A percentile compares a stretch with the other conserved stretches of the same genome.
Evolutionary conservation across 176 grass and related monocot genomes (phyloP).

Genomic region (Elymus sibiricus): DNA sequence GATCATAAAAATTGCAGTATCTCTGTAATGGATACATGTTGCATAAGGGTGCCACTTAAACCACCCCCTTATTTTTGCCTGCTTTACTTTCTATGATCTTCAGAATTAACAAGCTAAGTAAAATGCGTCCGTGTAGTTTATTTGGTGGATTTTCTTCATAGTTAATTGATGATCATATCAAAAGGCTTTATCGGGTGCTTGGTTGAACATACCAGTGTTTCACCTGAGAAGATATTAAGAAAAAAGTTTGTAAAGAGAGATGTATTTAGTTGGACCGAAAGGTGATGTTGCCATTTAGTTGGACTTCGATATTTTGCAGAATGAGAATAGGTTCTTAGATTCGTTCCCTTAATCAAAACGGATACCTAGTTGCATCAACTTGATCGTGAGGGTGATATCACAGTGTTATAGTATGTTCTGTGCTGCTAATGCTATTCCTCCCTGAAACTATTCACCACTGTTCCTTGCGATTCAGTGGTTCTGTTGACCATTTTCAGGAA

Average conservation of each 20-base stretch:
- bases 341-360: background rate
- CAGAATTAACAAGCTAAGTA: background rate
- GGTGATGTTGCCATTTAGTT: no score
- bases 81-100: background rate
- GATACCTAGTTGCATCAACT: background rate
- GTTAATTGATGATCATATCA: background rate
- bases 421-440: background rate
- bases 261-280: no score
- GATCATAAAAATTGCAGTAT: no score
- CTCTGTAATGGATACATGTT: background rate
- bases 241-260: slow-evolving; percentile 23
- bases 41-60: background rate
- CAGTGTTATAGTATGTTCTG: background rate
- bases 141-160: background rate
- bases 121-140: background rate
- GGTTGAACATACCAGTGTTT: slow-evolving; percentile 14
- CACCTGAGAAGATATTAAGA: slow-evolving; percentile 22
- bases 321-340: background rate
- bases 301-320: no score
- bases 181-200: slow-evolving; percentile 3
- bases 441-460: background rate
- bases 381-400: background rate
- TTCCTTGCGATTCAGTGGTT: background rate
- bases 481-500: background rate
- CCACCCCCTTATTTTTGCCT: background rate